Conservation (phyloP, 345 rosid genomes). For the Cardamine chenopodiifolia region DNA sequence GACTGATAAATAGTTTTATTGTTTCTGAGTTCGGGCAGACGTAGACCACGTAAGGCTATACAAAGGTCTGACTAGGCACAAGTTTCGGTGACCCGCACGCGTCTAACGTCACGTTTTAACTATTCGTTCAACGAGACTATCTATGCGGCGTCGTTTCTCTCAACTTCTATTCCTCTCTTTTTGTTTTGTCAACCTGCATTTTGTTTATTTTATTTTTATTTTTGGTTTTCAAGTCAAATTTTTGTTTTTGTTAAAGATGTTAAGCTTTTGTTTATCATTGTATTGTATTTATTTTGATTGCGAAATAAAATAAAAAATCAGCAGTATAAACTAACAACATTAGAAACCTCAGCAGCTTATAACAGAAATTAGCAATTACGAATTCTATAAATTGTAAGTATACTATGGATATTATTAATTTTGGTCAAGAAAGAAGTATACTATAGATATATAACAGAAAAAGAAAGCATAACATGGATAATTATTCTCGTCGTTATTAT, state of each 20-base stretch:
- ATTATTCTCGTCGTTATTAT: constrained; percentile 16
- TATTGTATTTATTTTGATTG: background rate
- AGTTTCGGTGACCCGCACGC: constrained; percentile 45
- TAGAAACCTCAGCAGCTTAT: background rate
- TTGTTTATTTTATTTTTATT: background rate
- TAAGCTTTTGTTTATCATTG: background rate
- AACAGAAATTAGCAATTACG: background rate
- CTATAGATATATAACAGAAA: background rate
- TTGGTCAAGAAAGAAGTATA: background rate
- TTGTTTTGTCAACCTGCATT: background rate
- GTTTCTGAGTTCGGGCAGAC: constrained; percentile 37
- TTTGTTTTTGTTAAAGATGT: background rate
- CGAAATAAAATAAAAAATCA: background rate
- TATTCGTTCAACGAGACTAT: constrained; percentile 31
- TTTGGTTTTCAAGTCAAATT: background rate
- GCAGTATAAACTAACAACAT: background rate
- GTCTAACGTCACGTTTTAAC: constrained; percentile 38
- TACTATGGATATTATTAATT: background rate
- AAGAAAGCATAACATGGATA: background rate
- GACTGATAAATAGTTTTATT: background rate
- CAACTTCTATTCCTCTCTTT: background rate
- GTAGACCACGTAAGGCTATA: constrained; percentile 45
- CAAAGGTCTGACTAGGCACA: constrained; percentile 44
- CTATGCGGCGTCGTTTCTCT: constrained; percentile 30
- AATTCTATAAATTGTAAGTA: background rate